Base-by-base conservation (phyloP, 1,284 basidiomycete species). In the Mycosarcoma mackinlayi region DNA sequence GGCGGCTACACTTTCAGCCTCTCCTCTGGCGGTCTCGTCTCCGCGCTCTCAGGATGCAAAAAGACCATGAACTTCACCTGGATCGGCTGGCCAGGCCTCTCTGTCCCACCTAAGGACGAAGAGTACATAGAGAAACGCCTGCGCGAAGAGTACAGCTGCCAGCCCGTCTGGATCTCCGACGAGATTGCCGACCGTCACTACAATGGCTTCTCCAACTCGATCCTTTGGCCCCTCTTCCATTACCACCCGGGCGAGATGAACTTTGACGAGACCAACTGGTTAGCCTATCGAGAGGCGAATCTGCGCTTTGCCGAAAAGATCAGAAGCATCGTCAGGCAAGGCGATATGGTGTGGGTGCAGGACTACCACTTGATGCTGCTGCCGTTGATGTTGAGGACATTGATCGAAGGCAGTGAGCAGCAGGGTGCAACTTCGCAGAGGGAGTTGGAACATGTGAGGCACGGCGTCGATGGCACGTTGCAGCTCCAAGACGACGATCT, bases 211-310 rank as follows among this genome's bases (percentile, higher is more conserved):
- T 94, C 93, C 73, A 99, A 99, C 86, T 96, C 93, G 47, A 98
- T 99, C 84, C 89, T 99, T 35, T 99, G 95, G 95, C 95, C 95
- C 0, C 87, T 99, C 44, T 98, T 98, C 87, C 95, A 99, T 84
- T 99, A 98, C 84, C 94, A 97, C 83, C 73, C 75, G 0, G 79
- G 80, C 8, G 79, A 81, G 73, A 98, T 98, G 94, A 96, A 94
- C 85, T 98, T 98, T 83, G 95, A 98, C 85, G 93, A 97, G 85
- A 92, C 91, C 79, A 92, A 98, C 84, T 99, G 95, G 95, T 88
- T 91, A 46, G 95, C 94, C 1, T 99, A 98, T 84, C 89, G 95
- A 31, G 93, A 97, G 83, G 96, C 96, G 42, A 99, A 98, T 84
- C 86, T 94, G 85, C 88, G 89, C 64, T 99, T 99, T 81, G 95